A percentile compares a stretch with the other conserved stretches of the same genome.
Evolutionary conservation across 1,284 basidiomycete species (phyloP).

Genomic region (Filobasidium uniguttulatum): DNA sequence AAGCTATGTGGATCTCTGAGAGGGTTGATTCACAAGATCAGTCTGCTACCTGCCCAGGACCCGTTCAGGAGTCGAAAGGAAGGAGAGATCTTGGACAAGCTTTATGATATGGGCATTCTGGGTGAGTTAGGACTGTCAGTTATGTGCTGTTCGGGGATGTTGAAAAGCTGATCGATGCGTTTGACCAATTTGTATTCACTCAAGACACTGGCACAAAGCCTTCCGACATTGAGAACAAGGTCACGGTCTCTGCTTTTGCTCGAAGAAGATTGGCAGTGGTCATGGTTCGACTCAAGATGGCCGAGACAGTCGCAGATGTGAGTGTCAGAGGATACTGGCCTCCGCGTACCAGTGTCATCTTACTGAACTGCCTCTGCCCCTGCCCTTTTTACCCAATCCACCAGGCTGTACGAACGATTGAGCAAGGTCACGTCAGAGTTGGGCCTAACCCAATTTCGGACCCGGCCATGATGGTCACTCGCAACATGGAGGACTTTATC

Average conservation of each 20-base stretch:
- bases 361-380: not conserved
- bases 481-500: constrained; percentile 98
- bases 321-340: too few species aligned
- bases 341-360: too few species aligned
- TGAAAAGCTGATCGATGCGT: too few species aligned
- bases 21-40: constrained; percentile 71
- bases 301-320: constrained; percentile 86
- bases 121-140: constrained; percentile 24
- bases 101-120: constrained; percentile 94
- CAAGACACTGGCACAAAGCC: constrained; percentile 51
- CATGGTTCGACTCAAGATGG: constrained; percentile 87
- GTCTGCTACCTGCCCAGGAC: constrained; percentile 77
- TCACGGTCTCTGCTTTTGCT: constrained; percentile 90
- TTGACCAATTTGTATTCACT: too few species aligned
- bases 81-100: constrained; percentile 72
- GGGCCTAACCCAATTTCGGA: constrained; percentile 93
- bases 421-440: constrained; percentile 95
- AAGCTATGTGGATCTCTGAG: constrained; percentile 81
- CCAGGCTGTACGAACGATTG: constrained; percentile 89
- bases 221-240: constrained; percentile 82
- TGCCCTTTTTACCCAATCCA: too few species aligned
- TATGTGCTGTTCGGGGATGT: too few species aligned
- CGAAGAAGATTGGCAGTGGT: constrained; percentile 81
- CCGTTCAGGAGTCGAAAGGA: constrained; percentile 79
- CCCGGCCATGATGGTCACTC: constrained; percentile 89